A percentile compares a stretch with the other conserved stretches of the same genome.
Conservation (phyloP, 805 yeast genomes). For the Cyberlindnera misumaiensis region DNA sequence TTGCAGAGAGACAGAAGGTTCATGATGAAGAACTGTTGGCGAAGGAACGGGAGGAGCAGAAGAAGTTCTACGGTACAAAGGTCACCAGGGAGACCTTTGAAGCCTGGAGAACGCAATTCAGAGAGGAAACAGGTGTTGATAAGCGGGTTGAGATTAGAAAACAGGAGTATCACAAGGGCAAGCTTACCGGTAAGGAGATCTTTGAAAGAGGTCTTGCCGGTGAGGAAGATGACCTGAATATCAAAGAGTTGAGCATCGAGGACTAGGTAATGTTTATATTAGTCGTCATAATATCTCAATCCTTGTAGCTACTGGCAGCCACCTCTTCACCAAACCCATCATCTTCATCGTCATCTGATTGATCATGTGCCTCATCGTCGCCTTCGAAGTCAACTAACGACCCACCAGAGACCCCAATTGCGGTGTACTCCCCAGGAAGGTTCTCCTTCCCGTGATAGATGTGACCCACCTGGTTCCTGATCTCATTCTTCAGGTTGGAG, state of each 20-base stretch:
- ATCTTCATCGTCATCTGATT: slow-evolving; percentile 22
- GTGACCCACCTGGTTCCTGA: slow-evolving; percentile 10
- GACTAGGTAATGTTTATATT: neutral
- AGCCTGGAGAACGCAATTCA: slow-evolving; percentile 67
- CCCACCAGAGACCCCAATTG: slow-evolving; percentile 1
- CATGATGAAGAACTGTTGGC: slow-evolving; percentile 53
- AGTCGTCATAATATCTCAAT: neutral
- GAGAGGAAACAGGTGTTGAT: slow-evolving; percentile 68
- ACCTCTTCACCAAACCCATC: neutral
- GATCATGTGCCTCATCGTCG: slow-evolving; percentile 14
- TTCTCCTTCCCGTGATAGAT: slow-evolving; percentile 2
- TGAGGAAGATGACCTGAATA: slow-evolving; percentile 45
- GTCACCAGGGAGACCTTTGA: slow-evolving; percentile 74
- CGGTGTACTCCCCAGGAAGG: slow-evolving; percentile 6
- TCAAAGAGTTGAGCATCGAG: slow-evolving; percentile 12
- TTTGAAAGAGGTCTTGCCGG: slow-evolving; percentile 86
- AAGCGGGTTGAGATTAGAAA: slow-evolving; percentile 46
- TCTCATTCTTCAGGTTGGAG: slow-evolving; percentile 14
- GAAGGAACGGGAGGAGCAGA: slow-evolving; percentile 77
- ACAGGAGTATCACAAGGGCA: slow-evolving; percentile 59
- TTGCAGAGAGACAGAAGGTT: slow-evolving; percentile 44
- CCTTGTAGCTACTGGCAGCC: too few species aligned
- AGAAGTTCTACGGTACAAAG: slow-evolving; percentile 84
- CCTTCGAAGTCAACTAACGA: slow-evolving; percentile 2
- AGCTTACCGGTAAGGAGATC: slow-evolving; percentile 80